These are phyloP conservation scores for Cubamyces lactineus DNA, from an alignment of 768 basidiomycete species.

Conservation along the genomic window DNA sequence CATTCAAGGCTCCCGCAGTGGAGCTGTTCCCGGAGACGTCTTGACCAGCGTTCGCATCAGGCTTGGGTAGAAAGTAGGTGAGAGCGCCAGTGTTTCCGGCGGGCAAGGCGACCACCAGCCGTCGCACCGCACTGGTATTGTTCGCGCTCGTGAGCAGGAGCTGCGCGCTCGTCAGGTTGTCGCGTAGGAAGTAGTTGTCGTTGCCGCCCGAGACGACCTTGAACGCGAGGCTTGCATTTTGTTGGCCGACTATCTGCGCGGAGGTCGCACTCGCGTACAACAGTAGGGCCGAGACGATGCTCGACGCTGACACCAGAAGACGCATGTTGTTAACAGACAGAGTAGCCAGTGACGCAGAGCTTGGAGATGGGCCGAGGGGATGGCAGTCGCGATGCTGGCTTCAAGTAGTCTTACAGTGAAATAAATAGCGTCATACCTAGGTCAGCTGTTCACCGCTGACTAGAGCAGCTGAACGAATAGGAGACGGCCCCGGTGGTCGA, in stretches of 20 bases:
- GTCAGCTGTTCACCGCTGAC: background rate
- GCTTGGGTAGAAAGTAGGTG: conserved; percentile 41
- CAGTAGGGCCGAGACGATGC: background rate
- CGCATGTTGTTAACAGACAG: background rate
- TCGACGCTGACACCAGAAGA: background rate
- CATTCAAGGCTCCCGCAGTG: conserved; percentile 20
- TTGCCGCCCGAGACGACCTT: conserved; percentile 44
- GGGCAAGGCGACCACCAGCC: conserved; percentile 46
- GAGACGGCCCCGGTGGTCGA: background rate
- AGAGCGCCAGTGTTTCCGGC: conserved; percentile 48
- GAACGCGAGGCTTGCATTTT: conserved; percentile 26
- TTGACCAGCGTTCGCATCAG: background rate
- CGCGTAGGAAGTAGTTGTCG: conserved; percentile 47
- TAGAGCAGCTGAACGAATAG: background rate
- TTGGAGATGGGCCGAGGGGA: background rate
- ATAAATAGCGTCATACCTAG: conserved; percentile 5
- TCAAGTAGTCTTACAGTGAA: background rate
- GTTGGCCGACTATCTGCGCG: conserved; percentile 1
- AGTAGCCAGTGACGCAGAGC: background rate
- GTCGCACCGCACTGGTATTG: background rate
- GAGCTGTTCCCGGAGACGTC: conserved; percentile 27
- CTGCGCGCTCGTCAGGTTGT: conserved; percentile 44
- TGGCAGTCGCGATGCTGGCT: background rate
- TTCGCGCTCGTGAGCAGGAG: conserved; percentile 41
- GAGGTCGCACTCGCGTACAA: background rate